Evolutionary conservation across 2,329 filamentous ascomycete genomes (phyloP), one percentile per base, ranked within the genome.

Genomic region (Fusarium hainanense): DNA sequence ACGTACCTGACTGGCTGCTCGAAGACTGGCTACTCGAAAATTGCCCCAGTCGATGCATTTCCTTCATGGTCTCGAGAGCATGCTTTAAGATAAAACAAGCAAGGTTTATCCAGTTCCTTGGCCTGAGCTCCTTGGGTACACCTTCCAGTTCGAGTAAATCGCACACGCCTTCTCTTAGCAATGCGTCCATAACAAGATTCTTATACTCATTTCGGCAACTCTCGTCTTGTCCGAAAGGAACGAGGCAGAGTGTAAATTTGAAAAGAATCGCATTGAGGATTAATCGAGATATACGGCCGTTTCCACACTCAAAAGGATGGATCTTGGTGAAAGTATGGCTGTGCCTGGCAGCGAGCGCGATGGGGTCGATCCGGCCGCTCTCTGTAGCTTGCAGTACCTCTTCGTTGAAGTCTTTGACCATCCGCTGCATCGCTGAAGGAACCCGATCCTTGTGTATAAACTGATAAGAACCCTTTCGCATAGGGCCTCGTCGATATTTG

Each of bases 241-340:
- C 41, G 7, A 28, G 25, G 14, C 42, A 40, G 2, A 54, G 2
- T 14, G 44, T 30, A 9, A 30, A 78, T 37, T 76, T 78, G 14
- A 80, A 23, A 4, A 80, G 70, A 2, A 81, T 48, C 2, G 73
- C 60, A 48, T 80, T 82, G 0, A 81, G 58, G 3, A 81, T 61
- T 4, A 82, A 68, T 2, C 79, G 73, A 30, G 74, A 79, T 25
- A 74, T 69, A 6, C 77, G 69, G 1, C 78, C 80, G 21, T 82
- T 82, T 3, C 79, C 79, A 32, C 79, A 78, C 4, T 60, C 58
- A 41, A 81, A 82, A 1, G 79, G 80, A 10, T 80, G 77, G 6
- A 81, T 80, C 10, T 64, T 74, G 48, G 78, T 74, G 42, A 81
- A 77, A 1, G 47, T 48, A 16, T 79, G 69, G 27, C 70, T 76